Base-by-base conservation (phyloP, 768 basidiomycete species). In the Podaxis mareebaensis region DNA sequence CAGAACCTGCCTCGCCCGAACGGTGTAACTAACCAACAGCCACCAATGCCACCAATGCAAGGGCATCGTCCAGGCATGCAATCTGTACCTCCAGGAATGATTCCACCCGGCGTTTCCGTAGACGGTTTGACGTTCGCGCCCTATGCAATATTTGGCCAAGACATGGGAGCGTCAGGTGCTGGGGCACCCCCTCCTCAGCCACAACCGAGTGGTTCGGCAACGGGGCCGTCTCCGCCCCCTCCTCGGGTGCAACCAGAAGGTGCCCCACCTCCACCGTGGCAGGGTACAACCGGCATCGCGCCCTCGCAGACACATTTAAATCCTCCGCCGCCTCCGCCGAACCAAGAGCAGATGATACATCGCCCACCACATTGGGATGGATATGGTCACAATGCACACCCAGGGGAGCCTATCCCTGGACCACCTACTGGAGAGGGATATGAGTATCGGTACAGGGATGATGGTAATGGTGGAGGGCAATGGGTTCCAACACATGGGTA, bases 271-370 rank as follows among this genome's bases (percentile, higher is more conserved):
- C 88, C 85, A 64, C 78, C 86, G 17, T 90, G 90, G 89, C 88
- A 89, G 68, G 79, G 81, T 6, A 74, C 86, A 4, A 81, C 78
- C 48, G 81, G 80, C 24, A 87, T 91, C 44, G 82, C 85, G 0
- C 88, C 89, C 6, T 83, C 87, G 58, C 89, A 90, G 67, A 84
- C 87, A 0, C 89, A 86, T 67, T 72, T 85, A 4, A 78, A 79
- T 61, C 76, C 81, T 12, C 78, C 80, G 13, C 76, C 79, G 4
- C 77, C 79, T 0, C 78, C 78, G 30, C 59, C 59, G 22, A 60
- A 51, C 28, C 78, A 78, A 6, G 79, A 77, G 4, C 78, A 77
- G 33, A 78, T 83, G 67, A 75, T 83, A 26, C 79, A 80, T 53
- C 81, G 82, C 2, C 79, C 83, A 10, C 76, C 80, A 4, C 77